These are phyloP conservation scores for Aspergillus campestris DNA, from an alignment of 495 filamentous ascomycete genomes.

Conservation along the genomic window DNA sequence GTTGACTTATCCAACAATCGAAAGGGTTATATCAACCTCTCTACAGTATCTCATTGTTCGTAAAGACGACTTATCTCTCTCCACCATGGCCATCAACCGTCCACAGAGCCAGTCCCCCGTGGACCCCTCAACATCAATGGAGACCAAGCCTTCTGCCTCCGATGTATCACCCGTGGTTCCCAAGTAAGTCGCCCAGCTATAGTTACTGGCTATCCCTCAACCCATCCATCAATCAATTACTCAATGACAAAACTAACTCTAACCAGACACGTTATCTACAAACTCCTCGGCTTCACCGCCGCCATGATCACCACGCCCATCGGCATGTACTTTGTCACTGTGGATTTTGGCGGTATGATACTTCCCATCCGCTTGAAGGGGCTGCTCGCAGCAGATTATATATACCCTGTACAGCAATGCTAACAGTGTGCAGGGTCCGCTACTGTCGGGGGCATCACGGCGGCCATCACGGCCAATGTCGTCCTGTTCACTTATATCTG, in stretches of 20 bases:
- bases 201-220: not conserved
- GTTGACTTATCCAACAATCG: too few relatives aligned
- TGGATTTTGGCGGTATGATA: slow-evolving; percentile 67
- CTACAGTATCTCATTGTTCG: not conserved
- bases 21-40: not conserved
- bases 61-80: not conserved
- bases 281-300: slow-evolving; percentile 79
- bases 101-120: slow-evolving; percentile 26
- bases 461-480: slow-evolving; percentile 84
- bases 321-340: slow-evolving; percentile 74
- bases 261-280: slow-evolving; percentile 72
- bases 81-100: slow-evolving; percentile 29
- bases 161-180: slow-evolving; percentile 61
- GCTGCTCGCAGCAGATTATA: not conserved
- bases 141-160: slow-evolving; percentile 17
- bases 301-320: slow-evolving; percentile 86
- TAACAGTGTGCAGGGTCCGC: slow-evolving; percentile 58
- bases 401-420: not conserved
- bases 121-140: slow-evolving; percentile 19
- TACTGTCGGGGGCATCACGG: slow-evolving; percentile 74
- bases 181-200: slow-evolving; percentile 42
- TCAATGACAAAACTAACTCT: not conserved
- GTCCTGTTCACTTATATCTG: slow-evolving; percentile 86
- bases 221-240: not conserved
- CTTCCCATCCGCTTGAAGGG: not conserved